phyloP scores from a whole-genome alignment of 345 rosid species.

The Eucalyptus grandis region DNA sequence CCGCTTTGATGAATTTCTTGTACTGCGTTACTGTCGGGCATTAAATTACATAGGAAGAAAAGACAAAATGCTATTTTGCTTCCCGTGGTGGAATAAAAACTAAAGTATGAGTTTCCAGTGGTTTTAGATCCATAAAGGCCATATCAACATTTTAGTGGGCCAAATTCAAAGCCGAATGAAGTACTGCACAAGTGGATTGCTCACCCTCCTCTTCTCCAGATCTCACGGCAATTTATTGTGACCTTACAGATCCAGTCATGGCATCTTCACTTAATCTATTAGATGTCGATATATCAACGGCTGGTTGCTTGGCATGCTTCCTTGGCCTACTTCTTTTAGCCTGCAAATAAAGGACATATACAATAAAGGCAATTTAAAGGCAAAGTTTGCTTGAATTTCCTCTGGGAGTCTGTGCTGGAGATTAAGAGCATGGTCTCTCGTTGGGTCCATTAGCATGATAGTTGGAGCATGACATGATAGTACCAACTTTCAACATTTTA shows the following conservation, averaged over 20 bases:
- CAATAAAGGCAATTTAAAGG: not conserved
- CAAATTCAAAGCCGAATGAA: not conserved
- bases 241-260: not conserved
- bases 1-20: not conserved
- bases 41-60: not conserved
- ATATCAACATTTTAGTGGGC: not conserved
- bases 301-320: not conserved
- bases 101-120: not conserved
- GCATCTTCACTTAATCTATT: not conserved
- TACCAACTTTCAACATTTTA: not conserved
- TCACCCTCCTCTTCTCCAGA: not conserved
- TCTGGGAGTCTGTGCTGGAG: not conserved
- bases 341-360: not conserved
- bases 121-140: not conserved
- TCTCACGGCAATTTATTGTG: not conserved
- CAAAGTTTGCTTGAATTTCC: not conserved
- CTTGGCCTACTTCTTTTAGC: not conserved
- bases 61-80: not conserved
- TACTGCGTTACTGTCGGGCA: rapidly evolving
- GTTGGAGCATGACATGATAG: not conserved
- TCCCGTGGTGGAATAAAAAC: not conserved
- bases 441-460: not conserved
- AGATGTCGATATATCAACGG: not conserved
- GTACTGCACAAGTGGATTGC: not conserved
- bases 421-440: not conserved